phyloP scores from a whole-genome alignment of 345 rosid species.

The Excoecaria cochinchinensis region DNA sequence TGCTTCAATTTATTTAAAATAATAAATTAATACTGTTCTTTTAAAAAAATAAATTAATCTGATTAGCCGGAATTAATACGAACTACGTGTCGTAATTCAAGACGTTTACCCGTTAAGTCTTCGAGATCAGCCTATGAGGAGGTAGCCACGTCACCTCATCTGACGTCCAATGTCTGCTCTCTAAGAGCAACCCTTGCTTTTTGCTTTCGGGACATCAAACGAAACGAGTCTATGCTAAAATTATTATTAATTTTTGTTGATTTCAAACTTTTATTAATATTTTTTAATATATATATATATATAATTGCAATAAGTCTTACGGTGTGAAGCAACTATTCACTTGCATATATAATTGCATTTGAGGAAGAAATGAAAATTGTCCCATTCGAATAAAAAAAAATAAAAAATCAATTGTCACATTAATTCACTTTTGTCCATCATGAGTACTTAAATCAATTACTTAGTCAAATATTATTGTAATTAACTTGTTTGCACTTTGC shows the following conservation, averaged over 20 bases:
- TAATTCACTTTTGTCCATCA: no score
- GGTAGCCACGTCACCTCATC: constrained; percentile 12
- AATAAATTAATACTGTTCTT: neutral
- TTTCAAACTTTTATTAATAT: neutral
- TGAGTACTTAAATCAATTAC: no score
- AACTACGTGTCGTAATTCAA: constrained; percentile 8
- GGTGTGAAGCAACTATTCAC: no score
- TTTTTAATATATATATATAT: no score
- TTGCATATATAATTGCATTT: no score
- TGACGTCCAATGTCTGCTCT: constrained; percentile 18
- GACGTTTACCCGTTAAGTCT: neutral
- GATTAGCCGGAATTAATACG: neutral
- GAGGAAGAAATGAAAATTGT: no score
- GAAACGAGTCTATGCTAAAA: neutral
- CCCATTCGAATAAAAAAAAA: no score
- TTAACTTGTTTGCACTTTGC: no score
- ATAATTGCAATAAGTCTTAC: no score
- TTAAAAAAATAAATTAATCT: neutral
- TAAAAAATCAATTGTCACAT: no score
- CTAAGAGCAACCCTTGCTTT: neutral
- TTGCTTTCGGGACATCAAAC: neutral
- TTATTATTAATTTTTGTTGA: neutral
- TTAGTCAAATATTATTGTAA: no score
- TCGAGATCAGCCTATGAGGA: neutral
- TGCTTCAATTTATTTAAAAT: neutral